Evolutionary conservation across 2,329 filamentous ascomycete species (phyloP), one percentile per base, ranked within the genome.

Genomic region (Nothophaeocryptopus gaeumannii): DNA sequence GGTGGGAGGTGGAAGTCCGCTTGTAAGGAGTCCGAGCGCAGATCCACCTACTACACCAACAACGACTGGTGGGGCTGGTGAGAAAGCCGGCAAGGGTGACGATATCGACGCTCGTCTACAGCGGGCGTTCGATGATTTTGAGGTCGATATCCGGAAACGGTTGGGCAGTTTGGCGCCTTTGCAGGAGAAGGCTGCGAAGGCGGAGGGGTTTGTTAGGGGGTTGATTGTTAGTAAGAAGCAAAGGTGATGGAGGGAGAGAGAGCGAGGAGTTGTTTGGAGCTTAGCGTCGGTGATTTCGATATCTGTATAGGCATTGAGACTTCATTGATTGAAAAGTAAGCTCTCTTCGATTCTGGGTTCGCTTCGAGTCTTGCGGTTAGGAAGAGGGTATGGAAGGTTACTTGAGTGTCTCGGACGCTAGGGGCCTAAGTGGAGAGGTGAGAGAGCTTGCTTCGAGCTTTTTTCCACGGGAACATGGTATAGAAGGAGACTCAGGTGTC

Each of bases 61-160:
- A n/a, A n/a, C n/a, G n/a, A 26, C 20, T 26, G 4, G 20, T 26
- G 20, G 4, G 3, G 20, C 4, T 26, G 20, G 4, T 40, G 16
- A 16, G 29, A n/a, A 9, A 34, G 32, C 14, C 2, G 5, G 2
- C 13, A 32, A 44, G n/a, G n/a, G n/a, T 10, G 29, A 9, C 10
- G 32, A 16, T 10, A 5, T n/a, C 12, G 14, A 35, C 12, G 10
- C 11, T 9, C 31, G 42, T 14, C 30, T 59, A 45, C 55, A 56
- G 41, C 54, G 50, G 16, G 55, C 59, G 5, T 56, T 58, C 12
- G 62, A 64, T 46, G 61, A 63, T 40, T 55, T 63, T 16, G 61
- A 65, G 34, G 15, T 63, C 31, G 62, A 61, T 30, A 39, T 61
- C 12, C 39, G 45, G 42, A 63, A 58, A 42, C 47, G 51, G 9